Base-by-base conservation (phyloP, 2,329 filamentous ascomycete genomes). In the Aurifilum marmelostoma region DNA sequence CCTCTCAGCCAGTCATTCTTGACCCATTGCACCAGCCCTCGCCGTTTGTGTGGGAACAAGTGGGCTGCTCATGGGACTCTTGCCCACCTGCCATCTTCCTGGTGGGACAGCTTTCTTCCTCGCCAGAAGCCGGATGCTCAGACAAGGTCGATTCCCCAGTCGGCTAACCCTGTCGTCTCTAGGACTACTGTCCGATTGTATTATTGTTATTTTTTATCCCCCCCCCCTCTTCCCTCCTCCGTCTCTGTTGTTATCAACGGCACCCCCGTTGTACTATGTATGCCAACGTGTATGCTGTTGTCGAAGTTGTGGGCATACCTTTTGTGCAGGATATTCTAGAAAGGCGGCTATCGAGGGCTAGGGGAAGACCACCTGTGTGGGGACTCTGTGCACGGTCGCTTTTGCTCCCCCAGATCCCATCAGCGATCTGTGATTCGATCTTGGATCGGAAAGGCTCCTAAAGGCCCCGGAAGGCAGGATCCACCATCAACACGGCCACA, bases 401-500 rank as follows among this genome's bases (percentile, higher is more conserved):
- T 39, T 52, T 37, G 65, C 60, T 63, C 58, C 68, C 70, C 68
- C 68, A 71, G 71, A 62, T 68, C 72, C 71, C 69, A 68, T 66
- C 69, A 70, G 41, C 71, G 72, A 74, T 73, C 74, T 71, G 66
- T 74, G 72, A 74, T 74, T 75, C 72, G 73, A 76, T 75, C 73
- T 75, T 72, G 71, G 72, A 75, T 75, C 71, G 71, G 68, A 68
- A 50, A 50, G 47, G 32, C 34, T 60, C 32, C 56, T 52, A 41
- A 43, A n/a, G 27, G 29, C 27, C 37, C 18, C 54, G 27, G 41
- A 12, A n/a, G 16, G 24, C 64, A 41, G 56, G 41, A 34, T 52
- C 54, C 65, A 60, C 65, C 37, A 16, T 27, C 32, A 32, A 32
- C 27, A 24, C 34, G 9, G 60, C 63, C 32, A 43, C 50, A 27